Percentiles rank a stretch among this genome's conserved stretches.
Evolutionary conservation across 257 asterid species (phyloP).

Genomic region (Solanum appendiculatum): DNA sequence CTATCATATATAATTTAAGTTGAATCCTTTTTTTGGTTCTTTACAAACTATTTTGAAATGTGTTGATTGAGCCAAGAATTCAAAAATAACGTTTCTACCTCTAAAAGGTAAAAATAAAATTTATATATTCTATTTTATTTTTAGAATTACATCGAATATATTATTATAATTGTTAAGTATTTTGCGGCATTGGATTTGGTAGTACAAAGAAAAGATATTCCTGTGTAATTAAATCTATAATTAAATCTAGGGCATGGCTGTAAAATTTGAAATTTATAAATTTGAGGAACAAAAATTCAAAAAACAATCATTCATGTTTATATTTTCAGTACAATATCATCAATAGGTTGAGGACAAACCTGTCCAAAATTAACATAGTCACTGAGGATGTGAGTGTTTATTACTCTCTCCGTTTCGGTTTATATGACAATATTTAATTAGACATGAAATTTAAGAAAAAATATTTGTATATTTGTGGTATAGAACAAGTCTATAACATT

Average conservation of each 20-base stretch:
- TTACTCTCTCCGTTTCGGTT: rapidly evolving
- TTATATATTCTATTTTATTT: rapidly evolving
- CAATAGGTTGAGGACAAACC: background rate
- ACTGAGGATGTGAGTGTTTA: background rate
- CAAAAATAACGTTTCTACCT: background rate
- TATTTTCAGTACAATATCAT: background rate
- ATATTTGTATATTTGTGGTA: too few species aligned
- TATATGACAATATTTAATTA: background rate
- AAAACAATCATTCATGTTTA: background rate
- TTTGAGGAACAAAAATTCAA: background rate
- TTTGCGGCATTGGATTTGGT: background rate
- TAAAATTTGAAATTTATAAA: background rate
- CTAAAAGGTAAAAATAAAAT: background rate
- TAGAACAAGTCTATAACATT: too few species aligned
- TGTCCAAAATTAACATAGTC: background rate
- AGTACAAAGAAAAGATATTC: background rate
- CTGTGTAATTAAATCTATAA: too few species aligned
- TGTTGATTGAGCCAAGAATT: background rate
- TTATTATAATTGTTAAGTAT: background rate
- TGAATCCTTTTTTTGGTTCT: background rate
- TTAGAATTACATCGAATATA: background rate
- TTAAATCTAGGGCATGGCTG: background rate
- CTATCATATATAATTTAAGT: background rate
- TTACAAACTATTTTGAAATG: background rate
- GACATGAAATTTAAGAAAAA: background rate